phyloP scores from a whole-genome alignment of 306 rosid species.

The Purshia tridentata region DNA sequence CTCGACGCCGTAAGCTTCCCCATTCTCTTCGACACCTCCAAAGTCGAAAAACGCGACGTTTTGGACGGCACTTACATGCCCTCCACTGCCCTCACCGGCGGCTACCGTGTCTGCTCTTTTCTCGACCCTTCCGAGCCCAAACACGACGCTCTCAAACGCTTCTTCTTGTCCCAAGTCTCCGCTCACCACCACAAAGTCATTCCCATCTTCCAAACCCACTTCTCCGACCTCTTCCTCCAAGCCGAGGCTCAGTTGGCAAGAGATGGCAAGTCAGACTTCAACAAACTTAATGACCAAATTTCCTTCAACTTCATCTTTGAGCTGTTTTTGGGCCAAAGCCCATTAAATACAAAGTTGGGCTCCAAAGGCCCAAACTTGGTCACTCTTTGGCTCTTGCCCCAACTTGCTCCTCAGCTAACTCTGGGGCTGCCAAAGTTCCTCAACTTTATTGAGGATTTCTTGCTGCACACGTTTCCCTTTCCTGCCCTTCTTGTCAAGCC shows the following conservation, averaged over 20 bases:
- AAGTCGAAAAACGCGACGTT: constrained; percentile 58
- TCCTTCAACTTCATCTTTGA: constrained; percentile 53
- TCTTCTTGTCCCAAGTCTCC: constrained; percentile 36
- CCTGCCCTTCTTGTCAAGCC: constrained; percentile 50
- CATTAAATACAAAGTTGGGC: constrained; percentile 22
- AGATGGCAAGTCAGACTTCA: constrained; percentile 20
- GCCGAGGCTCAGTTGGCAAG: constrained; percentile 31
- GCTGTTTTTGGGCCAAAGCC: constrained; percentile 36
- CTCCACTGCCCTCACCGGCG: constrained; percentile 56
- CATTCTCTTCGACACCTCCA: constrained; percentile 49
- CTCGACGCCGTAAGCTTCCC: constrained; percentile 61
- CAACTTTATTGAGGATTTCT: constrained; percentile 41
- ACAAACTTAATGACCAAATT: constrained; percentile 13
- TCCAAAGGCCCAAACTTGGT: constrained; percentile 31
- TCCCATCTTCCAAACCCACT: constrained; percentile 41
- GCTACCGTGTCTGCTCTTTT: constrained; percentile 55
- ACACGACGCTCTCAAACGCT: constrained; percentile 41
- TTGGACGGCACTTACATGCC: constrained; percentile 86
- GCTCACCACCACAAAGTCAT: constrained; percentile 32
- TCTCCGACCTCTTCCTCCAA: constrained; percentile 27
- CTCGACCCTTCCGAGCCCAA: constrained; percentile 63
- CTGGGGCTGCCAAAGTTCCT: constrained; percentile 39
- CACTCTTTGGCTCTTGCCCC: constrained; percentile 41
- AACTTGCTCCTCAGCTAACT: constrained; percentile 49
- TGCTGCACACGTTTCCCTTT: constrained; percentile 39